Percentiles rank a stretch among this genome's conserved stretches.
These are phyloP conservation scores for Russula sp. DNA, from an alignment of 768 basidiomycete genomes.

Conservation along the genomic window DNA sequence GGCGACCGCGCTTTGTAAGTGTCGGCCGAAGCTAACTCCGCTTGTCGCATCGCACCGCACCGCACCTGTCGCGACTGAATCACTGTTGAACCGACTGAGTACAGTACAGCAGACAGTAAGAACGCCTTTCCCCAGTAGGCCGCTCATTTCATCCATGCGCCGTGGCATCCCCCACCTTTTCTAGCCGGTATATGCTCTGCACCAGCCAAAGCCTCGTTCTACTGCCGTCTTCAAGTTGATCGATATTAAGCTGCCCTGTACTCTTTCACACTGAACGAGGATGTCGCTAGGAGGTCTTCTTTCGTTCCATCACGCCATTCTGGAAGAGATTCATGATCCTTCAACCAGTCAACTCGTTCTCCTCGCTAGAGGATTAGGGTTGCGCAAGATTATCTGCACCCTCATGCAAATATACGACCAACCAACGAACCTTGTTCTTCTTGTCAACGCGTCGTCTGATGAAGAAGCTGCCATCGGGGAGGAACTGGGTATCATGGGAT, in stretches of 20 bases:
- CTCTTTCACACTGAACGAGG: neutral
- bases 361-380: constrained; percentile 84
- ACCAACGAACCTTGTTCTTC: constrained; percentile 71
- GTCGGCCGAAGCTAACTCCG: neutral
- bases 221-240: neutral
- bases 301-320: constrained; percentile 59
- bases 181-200: neutral
- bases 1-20: neutral
- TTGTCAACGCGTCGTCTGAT: constrained; percentile 77
- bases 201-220: neutral
- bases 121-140: neutral
- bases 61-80: neutral
- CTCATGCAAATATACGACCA: constrained; percentile 91
- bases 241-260: neutral
- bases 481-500: constrained; percentile 88
- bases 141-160: neutral
- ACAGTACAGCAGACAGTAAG: neutral
- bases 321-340: constrained; percentile 68
- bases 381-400: constrained; percentile 75
- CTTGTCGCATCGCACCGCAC: neutral
- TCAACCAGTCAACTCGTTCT: constrained; percentile 65
- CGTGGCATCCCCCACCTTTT: neutral
- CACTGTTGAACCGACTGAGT: neutral
- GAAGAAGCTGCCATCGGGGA: constrained; percentile 91
- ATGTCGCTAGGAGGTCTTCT: constrained; percentile 31